Conservation (phyloP, 2,329 filamentous ascomycete genomes). For the Aulographum hederae region DNA sequence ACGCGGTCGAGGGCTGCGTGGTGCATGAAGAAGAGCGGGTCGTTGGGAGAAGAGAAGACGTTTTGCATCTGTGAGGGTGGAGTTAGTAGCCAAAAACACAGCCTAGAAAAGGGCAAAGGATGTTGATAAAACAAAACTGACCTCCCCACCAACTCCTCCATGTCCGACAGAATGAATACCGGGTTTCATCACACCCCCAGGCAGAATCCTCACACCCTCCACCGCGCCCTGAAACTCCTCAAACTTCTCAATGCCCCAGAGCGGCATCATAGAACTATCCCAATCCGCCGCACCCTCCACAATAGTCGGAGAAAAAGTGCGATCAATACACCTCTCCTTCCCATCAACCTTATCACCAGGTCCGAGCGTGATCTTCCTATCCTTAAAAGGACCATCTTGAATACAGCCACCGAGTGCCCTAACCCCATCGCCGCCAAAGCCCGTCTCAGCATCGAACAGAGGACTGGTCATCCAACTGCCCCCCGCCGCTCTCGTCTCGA, state of each 20-base stretch:
- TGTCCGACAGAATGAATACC: conserved; percentile 2
- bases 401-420: conserved; percentile 1
- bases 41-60: conserved; percentile 3
- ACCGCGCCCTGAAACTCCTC: background rate
- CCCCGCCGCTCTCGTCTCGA: conserved; percentile 9
- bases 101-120: background rate
- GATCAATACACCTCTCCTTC: conserved; percentile 1
- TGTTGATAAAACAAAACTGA: background rate
- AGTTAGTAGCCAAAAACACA: background rate
- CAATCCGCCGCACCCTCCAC: background rate
- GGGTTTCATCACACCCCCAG: background rate
- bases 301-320: background rate
- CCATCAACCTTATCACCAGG: background rate
- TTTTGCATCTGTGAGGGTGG: conserved; percentile 1
- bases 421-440: conserved; percentile 4
- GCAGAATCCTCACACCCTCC: background rate
- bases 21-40: conserved; percentile 5
- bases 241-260: background rate
- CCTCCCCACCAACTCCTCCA: conserved; percentile 3
- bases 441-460: conserved; percentile 8
- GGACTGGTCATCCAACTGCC: conserved; percentile 7
- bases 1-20: conserved; percentile 4
- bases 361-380: conserved; percentile 2
- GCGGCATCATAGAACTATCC: background rate
- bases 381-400: conserved; percentile 3